These are phyloP conservation scores for Elymus sibiricus DNA, from an alignment of 176 grass and related monocot species.

Conservation along the genomic window DNA sequence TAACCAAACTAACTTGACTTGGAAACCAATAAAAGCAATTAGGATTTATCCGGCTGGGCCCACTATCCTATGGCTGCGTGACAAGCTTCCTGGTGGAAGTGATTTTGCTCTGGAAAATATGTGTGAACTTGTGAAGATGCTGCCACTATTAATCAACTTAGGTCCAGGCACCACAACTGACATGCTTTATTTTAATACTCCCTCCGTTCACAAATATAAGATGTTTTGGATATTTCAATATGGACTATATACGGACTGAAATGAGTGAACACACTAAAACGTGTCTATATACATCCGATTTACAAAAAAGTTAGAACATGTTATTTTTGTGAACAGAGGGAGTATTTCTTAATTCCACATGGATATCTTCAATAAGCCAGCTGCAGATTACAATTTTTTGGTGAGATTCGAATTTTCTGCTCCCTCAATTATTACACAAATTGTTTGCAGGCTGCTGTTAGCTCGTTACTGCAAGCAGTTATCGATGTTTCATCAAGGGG, in stretches of 20 bases:
- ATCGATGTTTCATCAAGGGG: conserved; percentile 87
- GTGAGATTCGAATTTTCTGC: conserved; percentile 18
- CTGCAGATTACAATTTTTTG: not conserved
- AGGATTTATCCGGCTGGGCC: not conserved
- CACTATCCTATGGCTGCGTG: not conserved
- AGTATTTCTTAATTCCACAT: conserved; percentile 8
- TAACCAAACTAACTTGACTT: not conserved
- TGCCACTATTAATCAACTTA: not conserved
- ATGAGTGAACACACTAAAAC: no score
- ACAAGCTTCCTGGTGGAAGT: not conserved
- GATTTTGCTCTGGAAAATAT: not conserved
- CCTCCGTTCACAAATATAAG: no score
- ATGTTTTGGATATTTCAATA: no score
- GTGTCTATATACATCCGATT: no score
- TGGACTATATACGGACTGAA: no score
- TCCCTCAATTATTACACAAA: conserved; percentile 25
- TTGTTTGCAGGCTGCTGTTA: conserved; percentile 78
- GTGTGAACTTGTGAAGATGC: conserved; percentile 15
- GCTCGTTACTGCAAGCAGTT: conserved; percentile 83
- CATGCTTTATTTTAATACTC: conserved; percentile 2
- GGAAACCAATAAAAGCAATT: not conserved
- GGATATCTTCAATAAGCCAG: conserved; percentile 19
- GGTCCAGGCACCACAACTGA: conserved; percentile 1
- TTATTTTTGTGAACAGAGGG: no score
- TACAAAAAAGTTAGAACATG: no score